Conservation (phyloP, 768 basidiomycete genomes). For the Trametes coccinea region DNA sequence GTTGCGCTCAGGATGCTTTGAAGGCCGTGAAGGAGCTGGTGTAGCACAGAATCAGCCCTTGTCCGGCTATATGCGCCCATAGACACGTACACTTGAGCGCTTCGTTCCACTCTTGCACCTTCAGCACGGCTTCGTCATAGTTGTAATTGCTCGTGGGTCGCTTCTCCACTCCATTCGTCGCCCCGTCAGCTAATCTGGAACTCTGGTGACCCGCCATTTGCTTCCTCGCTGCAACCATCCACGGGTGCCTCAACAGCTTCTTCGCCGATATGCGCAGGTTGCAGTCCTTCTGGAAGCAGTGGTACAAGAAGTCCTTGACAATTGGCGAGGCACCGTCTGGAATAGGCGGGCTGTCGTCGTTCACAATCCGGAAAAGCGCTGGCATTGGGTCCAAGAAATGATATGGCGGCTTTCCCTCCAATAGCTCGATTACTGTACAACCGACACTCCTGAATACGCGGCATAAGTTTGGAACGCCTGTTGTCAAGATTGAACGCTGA, state of each 20-base stretch:
- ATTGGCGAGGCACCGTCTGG: constrained; percentile 94
- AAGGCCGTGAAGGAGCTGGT: constrained; percentile 71
- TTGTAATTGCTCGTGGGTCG: constrained; percentile 78
- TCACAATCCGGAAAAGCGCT: constrained; percentile 96
- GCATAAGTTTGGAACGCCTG: background rate
- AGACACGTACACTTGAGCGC: constrained; percentile 77
- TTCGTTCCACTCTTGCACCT: constrained; percentile 99
- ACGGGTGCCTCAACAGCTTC: constrained; percentile 90
- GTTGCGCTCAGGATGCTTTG: constrained; percentile 57
- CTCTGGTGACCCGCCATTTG: constrained; percentile 55
- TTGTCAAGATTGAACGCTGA: background rate
- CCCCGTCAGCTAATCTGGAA: constrained; percentile 36
- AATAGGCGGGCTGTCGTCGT: constrained; percentile 96
- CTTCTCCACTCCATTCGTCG: constrained; percentile 39
- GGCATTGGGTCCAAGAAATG: constrained; percentile 98
- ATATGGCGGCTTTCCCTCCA: constrained; percentile 92
- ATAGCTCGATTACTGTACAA: constrained; percentile 94
- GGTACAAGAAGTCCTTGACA: constrained; percentile 94
- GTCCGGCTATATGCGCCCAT: background rate
- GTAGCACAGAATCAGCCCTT: constrained; percentile 9
- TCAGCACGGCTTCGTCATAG: constrained; percentile 90
- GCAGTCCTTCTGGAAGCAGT: constrained; percentile 98
- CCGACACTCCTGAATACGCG: constrained; percentile 68
- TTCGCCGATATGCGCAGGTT: constrained; percentile 93
- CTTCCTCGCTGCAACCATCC: constrained; percentile 88